phyloP scores from a whole-genome alignment of 805 yeast species.

The Kluyveromyces aestuarii region DNA sequence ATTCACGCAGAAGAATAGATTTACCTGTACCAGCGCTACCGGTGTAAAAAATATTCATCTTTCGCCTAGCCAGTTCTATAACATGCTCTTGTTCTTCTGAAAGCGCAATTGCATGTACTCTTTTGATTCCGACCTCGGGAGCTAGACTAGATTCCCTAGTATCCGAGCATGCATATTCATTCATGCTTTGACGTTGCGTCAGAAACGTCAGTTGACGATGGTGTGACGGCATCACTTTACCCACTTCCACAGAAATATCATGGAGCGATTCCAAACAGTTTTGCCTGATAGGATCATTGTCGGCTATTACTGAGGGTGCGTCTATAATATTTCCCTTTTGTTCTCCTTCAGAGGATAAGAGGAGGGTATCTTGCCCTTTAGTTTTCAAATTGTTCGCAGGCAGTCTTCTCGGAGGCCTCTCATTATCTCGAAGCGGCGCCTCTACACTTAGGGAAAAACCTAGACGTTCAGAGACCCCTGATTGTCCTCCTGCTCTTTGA shows the following conservation, averaged over 20 bases:
- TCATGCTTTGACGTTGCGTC: conserved; percentile 2
- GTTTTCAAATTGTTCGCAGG: neutral
- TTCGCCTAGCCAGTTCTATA: conserved; percentile 51
- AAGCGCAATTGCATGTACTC: conserved; percentile 19
- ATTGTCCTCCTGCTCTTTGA: too few relatives aligned
- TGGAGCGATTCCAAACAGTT: neutral
- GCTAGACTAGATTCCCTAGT: conserved; percentile 1
- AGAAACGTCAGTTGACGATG: conserved; percentile 1
- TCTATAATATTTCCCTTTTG: neutral
- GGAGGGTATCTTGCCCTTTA: neutral
- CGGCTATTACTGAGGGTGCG: neutral
- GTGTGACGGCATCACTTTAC: neutral
- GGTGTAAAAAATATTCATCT: conserved; percentile 75
- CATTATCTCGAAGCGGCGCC: neutral
- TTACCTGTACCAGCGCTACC: conserved; percentile 99
- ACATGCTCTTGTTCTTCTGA: conserved; percentile 60
- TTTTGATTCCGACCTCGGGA: conserved; percentile 2
- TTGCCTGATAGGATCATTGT: neutral
- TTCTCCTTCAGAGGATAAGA: neutral
- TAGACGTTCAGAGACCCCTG: too few relatives aligned
- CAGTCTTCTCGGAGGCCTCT: neutral
- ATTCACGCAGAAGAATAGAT: conserved; percentile 65
- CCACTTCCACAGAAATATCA: neutral
- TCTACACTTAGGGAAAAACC: neutral
- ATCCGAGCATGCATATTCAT: conserved; percentile 1